phyloP scores from a whole-genome alignment of 306 rosid species.

The Inga oerstediana region DNA sequence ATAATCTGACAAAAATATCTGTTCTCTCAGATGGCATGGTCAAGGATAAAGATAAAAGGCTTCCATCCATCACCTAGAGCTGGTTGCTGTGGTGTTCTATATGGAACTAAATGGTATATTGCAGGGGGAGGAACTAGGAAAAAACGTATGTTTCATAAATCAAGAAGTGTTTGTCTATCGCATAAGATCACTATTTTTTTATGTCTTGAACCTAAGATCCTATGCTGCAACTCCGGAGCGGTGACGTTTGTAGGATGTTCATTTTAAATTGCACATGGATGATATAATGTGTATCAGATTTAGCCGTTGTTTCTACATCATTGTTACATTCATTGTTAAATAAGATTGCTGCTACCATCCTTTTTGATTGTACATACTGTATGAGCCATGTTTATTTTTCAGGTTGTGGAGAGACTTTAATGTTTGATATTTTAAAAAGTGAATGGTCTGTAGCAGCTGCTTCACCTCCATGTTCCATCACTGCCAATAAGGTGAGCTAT shows the following conservation, averaged over 20 bases:
- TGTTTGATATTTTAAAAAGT: constrained; percentile 75
- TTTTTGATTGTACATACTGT: constrained; percentile 20
- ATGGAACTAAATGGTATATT: constrained; percentile 95
- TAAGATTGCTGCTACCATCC: neutral
- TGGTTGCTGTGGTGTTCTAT: constrained; percentile 84
- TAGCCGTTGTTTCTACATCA: neutral
- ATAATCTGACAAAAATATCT: constrained; percentile 36
- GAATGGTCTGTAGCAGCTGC: constrained; percentile 79
- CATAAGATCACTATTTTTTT: neutral
- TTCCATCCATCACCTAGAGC: constrained; percentile 96
- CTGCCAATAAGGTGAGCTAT: constrained; percentile 53
- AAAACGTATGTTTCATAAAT: constrained; percentile 64
- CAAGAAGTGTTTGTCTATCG: constrained; percentile 17
- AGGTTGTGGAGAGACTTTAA: constrained; percentile 84
- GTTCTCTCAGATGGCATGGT: constrained; percentile 87
- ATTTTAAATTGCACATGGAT: neutral
- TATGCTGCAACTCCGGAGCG: constrained; percentile 8
- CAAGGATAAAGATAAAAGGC: constrained; percentile 79
- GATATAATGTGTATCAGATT: neutral
- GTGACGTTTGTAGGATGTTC: constrained; percentile 11
- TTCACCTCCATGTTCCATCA: constrained; percentile 77
- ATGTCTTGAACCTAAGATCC: constrained; percentile 10
- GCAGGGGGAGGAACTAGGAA: constrained; percentile 94
- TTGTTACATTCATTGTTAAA: neutral
- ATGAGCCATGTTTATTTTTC: constrained; percentile 30